Evolutionary conservation across 352 stramenopile species (phyloP).

Genomic region (Phytophthora europaea): DNA sequence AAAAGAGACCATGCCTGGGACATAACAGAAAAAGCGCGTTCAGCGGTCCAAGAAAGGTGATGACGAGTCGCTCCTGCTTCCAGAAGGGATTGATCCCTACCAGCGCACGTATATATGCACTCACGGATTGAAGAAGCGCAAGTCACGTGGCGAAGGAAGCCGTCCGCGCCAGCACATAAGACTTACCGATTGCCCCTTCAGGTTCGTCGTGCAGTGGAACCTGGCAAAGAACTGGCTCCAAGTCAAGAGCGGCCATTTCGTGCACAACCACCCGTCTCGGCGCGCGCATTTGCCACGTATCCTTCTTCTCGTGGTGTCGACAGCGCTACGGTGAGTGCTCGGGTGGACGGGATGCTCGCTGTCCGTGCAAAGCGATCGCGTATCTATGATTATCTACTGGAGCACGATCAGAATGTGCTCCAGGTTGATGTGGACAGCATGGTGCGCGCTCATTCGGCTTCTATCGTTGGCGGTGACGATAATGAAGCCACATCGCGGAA

Average conservation of each 20-base stretch:
- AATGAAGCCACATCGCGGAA: neutral
- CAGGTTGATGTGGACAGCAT: conserved; percentile 27
- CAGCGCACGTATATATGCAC: conserved; percentile 17
- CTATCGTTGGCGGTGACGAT: conserved; percentile 5
- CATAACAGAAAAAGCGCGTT: neutral
- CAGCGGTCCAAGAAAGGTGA: neutral
- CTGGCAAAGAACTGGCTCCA: too few relatives aligned
- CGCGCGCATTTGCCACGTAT: conserved; percentile 12
- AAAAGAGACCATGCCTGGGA: neutral
- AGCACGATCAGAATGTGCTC: conserved; percentile 34
- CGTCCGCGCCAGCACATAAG: conserved; percentile 17
- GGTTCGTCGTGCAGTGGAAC: conserved; percentile 15
- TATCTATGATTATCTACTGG: conserved; percentile 25
- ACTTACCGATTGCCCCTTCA: conserved; percentile 13
- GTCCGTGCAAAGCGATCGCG: conserved; percentile 8
- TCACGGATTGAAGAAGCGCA: conserved; percentile 10
- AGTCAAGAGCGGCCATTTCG: too few relatives aligned
- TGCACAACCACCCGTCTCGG: neutral
- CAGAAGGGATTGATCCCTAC: conserved; percentile 7
- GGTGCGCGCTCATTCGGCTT: conserved; percentile 6
- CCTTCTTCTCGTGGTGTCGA: conserved; percentile 3
- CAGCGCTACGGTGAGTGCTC: neutral
- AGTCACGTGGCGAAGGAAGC: neutral
- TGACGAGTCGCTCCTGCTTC: neutral
- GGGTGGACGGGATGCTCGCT: conserved; percentile 6